phyloP scores from a whole-genome alignment of 305 asterid genomes.

The Withania somnifera region DNA sequence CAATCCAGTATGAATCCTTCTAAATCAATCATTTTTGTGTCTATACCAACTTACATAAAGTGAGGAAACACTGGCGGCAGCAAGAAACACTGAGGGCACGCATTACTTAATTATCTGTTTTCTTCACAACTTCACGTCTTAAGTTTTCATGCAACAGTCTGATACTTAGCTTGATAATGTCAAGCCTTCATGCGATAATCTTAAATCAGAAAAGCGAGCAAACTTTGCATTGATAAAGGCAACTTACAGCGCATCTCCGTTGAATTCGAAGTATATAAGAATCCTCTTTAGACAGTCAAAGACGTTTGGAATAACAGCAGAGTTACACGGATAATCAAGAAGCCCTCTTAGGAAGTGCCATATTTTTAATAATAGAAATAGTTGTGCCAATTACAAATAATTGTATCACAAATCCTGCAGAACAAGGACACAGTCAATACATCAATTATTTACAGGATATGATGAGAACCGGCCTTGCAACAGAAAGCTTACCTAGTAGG shows the following conservation, averaged over 20 bases:
- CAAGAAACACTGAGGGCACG: background rate
- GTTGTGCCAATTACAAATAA: slow-evolving; percentile 5
- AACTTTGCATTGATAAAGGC: background rate
- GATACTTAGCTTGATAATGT: background rate
- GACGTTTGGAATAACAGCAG: background rate
- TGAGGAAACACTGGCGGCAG: background rate
- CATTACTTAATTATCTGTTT: background rate
- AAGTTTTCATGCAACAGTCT: background rate
- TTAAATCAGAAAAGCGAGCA: background rate
- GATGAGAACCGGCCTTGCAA: background rate
- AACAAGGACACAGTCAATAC: background rate
- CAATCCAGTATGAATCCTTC: background rate
- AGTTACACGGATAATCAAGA: slow-evolving; percentile 8
- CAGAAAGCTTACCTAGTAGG: slow-evolving; percentile 28
- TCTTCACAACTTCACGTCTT: background rate
- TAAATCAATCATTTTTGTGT: background rate
- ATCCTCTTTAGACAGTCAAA: background rate
- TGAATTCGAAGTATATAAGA: background rate
- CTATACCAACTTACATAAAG: background rate
- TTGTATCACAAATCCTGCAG: slow-evolving; percentile 19
- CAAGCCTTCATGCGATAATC: background rate
- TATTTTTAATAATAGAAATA: slow-evolving; percentile 13
- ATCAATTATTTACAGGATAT: background rate
- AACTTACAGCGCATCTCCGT: background rate
- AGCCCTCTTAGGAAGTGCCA: slow-evolving; percentile 31